Evolutionary conservation across 164 flowering plant species (phyloP), one percentile per base, ranked within the genome.

Genomic region (Akebia trifoliata): DNA sequence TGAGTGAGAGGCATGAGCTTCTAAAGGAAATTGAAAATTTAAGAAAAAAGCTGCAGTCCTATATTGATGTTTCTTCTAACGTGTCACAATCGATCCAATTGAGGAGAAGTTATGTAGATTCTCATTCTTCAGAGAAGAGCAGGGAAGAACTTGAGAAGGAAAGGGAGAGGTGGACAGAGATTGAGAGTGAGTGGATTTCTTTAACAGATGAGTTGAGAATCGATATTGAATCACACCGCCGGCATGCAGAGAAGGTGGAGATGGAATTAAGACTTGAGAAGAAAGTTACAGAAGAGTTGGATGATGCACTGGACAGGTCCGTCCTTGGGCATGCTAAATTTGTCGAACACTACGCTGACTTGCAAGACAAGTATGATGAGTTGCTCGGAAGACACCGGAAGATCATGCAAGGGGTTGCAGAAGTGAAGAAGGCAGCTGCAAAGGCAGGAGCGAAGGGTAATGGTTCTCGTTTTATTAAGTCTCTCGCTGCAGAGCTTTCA

Each of bases 141-240:
- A 72, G 45, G 21, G 90, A 83, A 71, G 96, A 86, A 61, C 70
- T 83, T 6, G 90, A 88, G 65, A 82, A 60, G 57, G 96, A 90
- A 69, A 81, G 97, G 61, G 69, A 86, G 66, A 77, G 77, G 65
- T 90, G 99, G 99, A 86, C 78, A 32, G 96, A 94, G 69, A 83
- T 81, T 85, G 99, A 94, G 62, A 90, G 99, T 32, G 87, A 82
- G n/a, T 90, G 99, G 99, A 94, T 94, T 55, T 83, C 78, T 21
- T 72, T 90, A 50, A 94, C 99, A 0, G 99, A 94, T 64, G 97
- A 86, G 37, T 74, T 94, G 61, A 84, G 97, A 65, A 55, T 83
- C 15, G 96, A 88, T 59, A 63, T 94, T 20, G 96, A 90, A 55
- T 45, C 79, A 35, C 67, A 69, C 51, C 90, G 99, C 2, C 71